A percentile compares a stretch with the other conserved stretches of the same genome.
Conservation (phyloP, 768 basidiomycete genomes). For the Ramaria sp. region DNA sequence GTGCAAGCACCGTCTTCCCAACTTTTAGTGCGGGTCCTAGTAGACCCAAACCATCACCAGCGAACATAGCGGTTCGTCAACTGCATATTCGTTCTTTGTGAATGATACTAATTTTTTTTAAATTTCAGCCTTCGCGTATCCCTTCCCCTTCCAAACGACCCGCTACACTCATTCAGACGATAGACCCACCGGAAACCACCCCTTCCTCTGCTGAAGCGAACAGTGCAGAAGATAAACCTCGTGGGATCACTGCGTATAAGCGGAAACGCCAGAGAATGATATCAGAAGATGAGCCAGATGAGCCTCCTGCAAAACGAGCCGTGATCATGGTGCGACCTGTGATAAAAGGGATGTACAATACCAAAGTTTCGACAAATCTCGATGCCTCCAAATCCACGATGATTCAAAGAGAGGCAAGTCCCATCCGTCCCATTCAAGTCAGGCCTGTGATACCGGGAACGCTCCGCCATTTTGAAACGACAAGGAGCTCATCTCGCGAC, state of each 20-base stretch:
- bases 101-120: neutral
- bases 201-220: neutral
- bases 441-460: conserved; percentile 1
- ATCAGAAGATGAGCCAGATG: conserved; percentile 2
- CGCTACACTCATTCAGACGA: neutral
- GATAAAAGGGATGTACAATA: neutral
- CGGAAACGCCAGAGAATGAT: conserved; percentile 1
- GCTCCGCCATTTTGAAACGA: conserved; percentile 2
- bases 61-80: neutral
- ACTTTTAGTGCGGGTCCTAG: neutral
- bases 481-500: neutral
- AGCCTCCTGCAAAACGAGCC: conserved; percentile 3
- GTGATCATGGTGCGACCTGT: neutral
- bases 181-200: neutral
- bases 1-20: neutral
- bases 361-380: neutral
- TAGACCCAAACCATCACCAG: neutral
- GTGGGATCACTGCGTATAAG: neutral
- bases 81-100: too few species aligned
- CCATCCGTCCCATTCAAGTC: neutral
- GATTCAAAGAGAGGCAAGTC: neutral
- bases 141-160: conserved; percentile 5
- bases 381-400: neutral
- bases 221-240: neutral
- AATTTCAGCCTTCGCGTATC: conserved; percentile 4